Evolutionary conservation across 129 eudicot species (phyloP).

Genomic region (Escallonia herrerae): DNA sequence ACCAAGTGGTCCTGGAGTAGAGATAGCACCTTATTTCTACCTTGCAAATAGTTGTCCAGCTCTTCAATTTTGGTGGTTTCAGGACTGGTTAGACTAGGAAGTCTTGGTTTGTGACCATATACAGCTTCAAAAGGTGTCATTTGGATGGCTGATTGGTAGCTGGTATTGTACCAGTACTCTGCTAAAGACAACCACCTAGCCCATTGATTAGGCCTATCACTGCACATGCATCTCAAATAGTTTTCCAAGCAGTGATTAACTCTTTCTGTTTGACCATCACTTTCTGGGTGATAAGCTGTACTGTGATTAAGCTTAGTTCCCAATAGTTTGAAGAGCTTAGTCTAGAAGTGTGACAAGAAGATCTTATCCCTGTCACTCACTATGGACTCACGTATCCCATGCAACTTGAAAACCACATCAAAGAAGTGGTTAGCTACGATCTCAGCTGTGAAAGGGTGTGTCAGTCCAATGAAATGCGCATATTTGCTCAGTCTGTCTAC

Average conservation of each 20-base stretch:
- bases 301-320: neutral
- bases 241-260: neutral
- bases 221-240: conserved; percentile 1
- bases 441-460: neutral
- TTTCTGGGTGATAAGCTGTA: neutral
- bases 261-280: neutral
- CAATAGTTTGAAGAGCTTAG: neutral
- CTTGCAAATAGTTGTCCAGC: neutral
- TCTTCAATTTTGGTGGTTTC: neutral
- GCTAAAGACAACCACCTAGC: neutral
- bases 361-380: neutral
- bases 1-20: neutral
- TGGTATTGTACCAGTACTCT: too few relatives aligned
- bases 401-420: neutral
- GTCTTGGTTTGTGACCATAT: neutral
- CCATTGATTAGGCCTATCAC: neutral
- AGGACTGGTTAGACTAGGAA: too few relatives aligned
- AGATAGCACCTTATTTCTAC: neutral
- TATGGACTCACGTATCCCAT: neutral
- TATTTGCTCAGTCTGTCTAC: too few relatives aligned
- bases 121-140: neutral
- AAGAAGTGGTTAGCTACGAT: neutral
- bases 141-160: neutral
- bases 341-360: neutral
- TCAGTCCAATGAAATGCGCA: neutral